Base-by-base conservation (phyloP, 2,329 filamentous ascomycete genomes). In the Aspergillus fischeri region DNA sequence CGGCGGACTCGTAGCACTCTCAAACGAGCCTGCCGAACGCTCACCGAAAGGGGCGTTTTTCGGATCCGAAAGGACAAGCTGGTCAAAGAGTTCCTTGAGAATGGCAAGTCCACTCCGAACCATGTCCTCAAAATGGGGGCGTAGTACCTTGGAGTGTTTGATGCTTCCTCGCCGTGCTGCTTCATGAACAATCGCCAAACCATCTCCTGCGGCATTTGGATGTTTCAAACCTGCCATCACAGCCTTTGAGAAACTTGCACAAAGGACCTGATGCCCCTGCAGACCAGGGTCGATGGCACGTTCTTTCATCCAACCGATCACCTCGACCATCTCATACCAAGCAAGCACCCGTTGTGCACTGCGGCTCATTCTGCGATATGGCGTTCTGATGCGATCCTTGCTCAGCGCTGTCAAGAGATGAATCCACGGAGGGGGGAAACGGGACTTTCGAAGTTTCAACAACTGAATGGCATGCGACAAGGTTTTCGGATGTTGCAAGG, bases 401-500 rank as follows among this genome's bases (percentile, higher is more conserved):
- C 62, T 61, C 47, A 77, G 59, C 38, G 67, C 67, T 35, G 65
- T 64, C n/a, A 78, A 61, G 27, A 78, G 62, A 38, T 68, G 61
- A 45, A 66, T 63, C 76, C 76, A 79, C 3, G 72, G 60, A 28
- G 70, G 68, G 38, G 67, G 63, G 27, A 70, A 70, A 25, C 59
- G 60, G 10, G 70, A 67, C 21, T 60, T 66, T 27, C 68, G 67
- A 24, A 64, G 51, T 54, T 59, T 69, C 48, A 76, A 57, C 44
- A 79, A 59, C 21, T 70, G 62, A 49, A 74, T 64, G 4, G 76
- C 76, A 58, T 77, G 75, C 25, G 65, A 64, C 44, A 77, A 61
- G 9, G 69, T 61, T 47, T 60, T 67, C 4, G 66, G 65, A 25
- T 68, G 65, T 44, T 63, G 66, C 29, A 61, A 32, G n/a, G 64